These are phyloP conservation scores for Yarrowia alimentaria DNA, from an alignment of 805 yeast genomes.

Conservation along the genomic window DNA sequence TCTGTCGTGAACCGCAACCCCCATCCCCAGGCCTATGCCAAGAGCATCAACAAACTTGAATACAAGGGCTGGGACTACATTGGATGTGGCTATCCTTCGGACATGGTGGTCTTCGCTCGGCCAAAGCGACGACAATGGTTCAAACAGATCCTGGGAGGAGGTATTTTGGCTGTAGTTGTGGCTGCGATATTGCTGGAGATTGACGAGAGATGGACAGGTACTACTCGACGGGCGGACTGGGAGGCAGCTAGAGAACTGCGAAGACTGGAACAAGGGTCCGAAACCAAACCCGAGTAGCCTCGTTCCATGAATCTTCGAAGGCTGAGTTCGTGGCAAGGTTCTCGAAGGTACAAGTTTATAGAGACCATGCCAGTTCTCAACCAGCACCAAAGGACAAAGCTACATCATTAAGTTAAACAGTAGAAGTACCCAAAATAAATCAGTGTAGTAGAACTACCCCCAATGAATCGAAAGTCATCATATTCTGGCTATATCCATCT, in stretches of 20 bases:
- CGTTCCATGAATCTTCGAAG: background rate
- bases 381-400: no score
- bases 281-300: background rate
- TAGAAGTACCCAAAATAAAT: no score
- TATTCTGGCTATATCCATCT: no score
- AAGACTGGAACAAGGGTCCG: background rate
- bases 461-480: no score
- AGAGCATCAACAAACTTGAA: constrained; percentile 47
- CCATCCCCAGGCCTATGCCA: constrained; percentile 32
- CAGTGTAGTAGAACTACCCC: no score
- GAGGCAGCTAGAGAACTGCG: constrained; percentile 2
- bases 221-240: constrained; percentile 3
- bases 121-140: constrained; percentile 4
- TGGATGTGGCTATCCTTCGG: constrained; percentile 48
- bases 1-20: constrained; percentile 31
- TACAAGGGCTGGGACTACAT: constrained; percentile 53
- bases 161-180: constrained; percentile 1
- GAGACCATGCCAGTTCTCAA: no score
- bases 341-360: no score
- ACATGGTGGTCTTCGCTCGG: constrained; percentile 47
- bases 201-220: constrained; percentile 19
- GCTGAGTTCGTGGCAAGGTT: no score
- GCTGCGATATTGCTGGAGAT: constrained; percentile 4
- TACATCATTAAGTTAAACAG: no score
- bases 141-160: constrained; percentile 3